Evolutionary conservation across 805 yeast genomes (phyloP), one percentile per base, ranked within the genome.

Genomic region (Metschnikowia orientalis): DNA sequence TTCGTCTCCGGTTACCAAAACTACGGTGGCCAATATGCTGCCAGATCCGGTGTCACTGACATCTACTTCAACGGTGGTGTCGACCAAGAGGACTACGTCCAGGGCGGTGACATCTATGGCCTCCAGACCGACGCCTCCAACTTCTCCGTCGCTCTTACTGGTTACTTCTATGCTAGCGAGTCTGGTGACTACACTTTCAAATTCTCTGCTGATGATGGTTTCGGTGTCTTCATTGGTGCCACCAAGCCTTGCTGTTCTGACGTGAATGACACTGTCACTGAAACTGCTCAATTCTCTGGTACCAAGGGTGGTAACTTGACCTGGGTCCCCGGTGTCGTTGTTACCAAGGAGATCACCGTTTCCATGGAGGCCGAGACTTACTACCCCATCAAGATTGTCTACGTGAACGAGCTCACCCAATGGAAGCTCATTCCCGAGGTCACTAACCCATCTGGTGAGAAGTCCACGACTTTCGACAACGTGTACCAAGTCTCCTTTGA

Each of bases 361-460:
- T 18, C 31, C 14, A 29, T 35, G 25, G 35, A 26, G 11, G 32
- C 18, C 8, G 23, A 18, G 4, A 23, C 24, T 4, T 30, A 22
- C 15, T 35, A 33, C 26, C 37, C 37, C 8, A 33, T 33, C 19
- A 28, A 33, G 24, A 12, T 33, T 14, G 22, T 33, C 7, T 33
- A 28, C 25, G 32, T 33, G 17, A 28, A 28, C 17, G 32, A 29
- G 32, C 26, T 29, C n/a, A 29, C 32, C 16, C 32, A 29, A 18
- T 29, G 32, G 32, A 29, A 29, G 20, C 32, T 29, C 18, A 21
- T 4, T 12, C 21, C 32, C 21, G 22, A 18, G 16, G 26, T 29
- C n/a, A 29, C 32, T 16, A 16, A 18, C 15, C 32, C 32, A 10
- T 21, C 25, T 17, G 32, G 32, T 5, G n/a, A 11, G 1, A 21